phyloP scores from a whole-genome alignment of 768 basidiomycete species.

The Boletus subparvulus region DNA sequence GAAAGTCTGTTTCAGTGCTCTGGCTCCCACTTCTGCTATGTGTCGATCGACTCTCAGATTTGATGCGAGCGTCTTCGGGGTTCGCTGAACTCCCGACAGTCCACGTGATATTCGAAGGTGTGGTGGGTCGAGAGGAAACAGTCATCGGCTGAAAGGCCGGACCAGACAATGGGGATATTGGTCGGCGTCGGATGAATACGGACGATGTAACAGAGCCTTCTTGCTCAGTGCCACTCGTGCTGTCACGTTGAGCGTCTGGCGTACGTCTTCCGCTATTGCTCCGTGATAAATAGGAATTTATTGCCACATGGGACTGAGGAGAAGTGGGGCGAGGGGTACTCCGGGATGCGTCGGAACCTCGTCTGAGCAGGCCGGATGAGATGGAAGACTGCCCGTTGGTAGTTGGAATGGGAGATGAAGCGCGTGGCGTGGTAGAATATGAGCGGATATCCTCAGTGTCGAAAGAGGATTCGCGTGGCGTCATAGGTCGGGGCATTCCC shows the following conservation, averaged over 20 bases:
- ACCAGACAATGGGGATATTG: constrained; percentile 69
- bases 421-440: constrained; percentile 71
- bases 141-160: constrained; percentile 60
- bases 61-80: constrained; percentile 33
- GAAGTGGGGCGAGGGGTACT: constrained; percentile 49
- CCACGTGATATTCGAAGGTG: constrained; percentile 82
- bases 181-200: constrained; percentile 56
- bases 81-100: constrained; percentile 38
- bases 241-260: constrained; percentile 51
- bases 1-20: constrained; percentile 38
- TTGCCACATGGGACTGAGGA: constrained; percentile 40
- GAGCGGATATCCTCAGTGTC: constrained; percentile 75
- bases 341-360: constrained; percentile 57
- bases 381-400: constrained; percentile 37
- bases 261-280: constrained; percentile 65
- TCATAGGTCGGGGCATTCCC: constrained; percentile 90
- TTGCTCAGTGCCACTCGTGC: constrained; percentile 33
- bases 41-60: constrained; percentile 27
- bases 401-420: constrained; percentile 58
- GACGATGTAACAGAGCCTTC: constrained; percentile 53
- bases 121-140: constrained; percentile 49
- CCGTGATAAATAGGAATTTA: constrained; percentile 51
- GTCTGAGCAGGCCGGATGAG: constrained; percentile 43
- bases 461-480: constrained; percentile 65
- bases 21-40: constrained; percentile 64